These are phyloP conservation scores for Penicillium coprophilum DNA, from an alignment of 495 filamentous ascomycete genomes.

Conservation along the genomic window DNA sequence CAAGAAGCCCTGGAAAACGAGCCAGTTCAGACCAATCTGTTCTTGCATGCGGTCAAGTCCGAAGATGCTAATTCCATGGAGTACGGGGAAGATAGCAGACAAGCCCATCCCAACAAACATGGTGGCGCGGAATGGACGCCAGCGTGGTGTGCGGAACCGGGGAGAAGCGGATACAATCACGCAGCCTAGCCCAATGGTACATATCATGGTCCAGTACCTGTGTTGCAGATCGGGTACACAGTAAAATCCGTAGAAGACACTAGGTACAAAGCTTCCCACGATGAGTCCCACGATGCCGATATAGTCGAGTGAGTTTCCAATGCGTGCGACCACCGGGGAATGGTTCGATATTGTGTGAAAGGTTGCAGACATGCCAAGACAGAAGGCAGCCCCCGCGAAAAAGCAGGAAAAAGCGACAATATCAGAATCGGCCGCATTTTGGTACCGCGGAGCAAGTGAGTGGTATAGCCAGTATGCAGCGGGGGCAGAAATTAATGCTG, in stretches of 20 bases:
- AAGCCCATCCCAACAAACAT: conserved; percentile 92
- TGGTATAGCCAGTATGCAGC: conserved; percentile 46
- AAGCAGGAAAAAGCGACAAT: conserved; percentile 73
- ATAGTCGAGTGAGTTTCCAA: conserved; percentile 82
- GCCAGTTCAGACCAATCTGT: conserved; percentile 80
- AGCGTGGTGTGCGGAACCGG: conserved; percentile 75
- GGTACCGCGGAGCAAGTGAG: conserved; percentile 63
- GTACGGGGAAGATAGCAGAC: conserved; percentile 75
- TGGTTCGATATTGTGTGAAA: conserved; percentile 75
- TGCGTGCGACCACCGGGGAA: conserved; percentile 53
- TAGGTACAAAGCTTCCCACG: conserved; percentile 82
- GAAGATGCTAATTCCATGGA: conserved; percentile 69
- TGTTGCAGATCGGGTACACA: conserved; percentile 60
- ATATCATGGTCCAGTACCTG: conserved; percentile 79
- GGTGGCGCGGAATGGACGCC: conserved; percentile 79
- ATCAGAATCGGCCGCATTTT: conserved; percentile 62
- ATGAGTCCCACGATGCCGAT: conserved; percentile 88
- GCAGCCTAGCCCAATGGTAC: conserved; percentile 70
- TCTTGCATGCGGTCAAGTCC: conserved; percentile 56
- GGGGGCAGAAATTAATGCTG: conserved; percentile 41
- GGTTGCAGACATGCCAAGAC: conserved; percentile 81
- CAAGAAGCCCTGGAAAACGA: conserved; percentile 73
- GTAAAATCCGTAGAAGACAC: conserved; percentile 83
- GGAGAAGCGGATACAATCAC: conserved; percentile 72
- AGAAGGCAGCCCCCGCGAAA: conserved; percentile 71